Percentiles rank a stretch among this genome's conserved stretches.
These are phyloP conservation scores for Ballota nigra DNA, from an alignment of 257 asterid genomes.

Conservation along the genomic window DNA sequence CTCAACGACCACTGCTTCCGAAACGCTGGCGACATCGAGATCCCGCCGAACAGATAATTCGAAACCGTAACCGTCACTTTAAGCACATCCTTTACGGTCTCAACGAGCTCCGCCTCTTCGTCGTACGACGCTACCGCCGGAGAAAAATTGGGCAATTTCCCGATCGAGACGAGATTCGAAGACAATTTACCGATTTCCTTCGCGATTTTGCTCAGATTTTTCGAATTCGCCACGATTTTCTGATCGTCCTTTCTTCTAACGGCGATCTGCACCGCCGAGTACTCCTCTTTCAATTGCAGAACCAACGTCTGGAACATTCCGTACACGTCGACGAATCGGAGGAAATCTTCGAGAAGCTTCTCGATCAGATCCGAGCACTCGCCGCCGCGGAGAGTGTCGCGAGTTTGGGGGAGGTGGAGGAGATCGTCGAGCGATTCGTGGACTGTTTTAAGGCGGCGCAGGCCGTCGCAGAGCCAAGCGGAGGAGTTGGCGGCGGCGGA, in stretches of 20 bases:
- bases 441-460: constrained; percentile 49
- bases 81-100: constrained; percentile 49
- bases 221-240: constrained; percentile 31
- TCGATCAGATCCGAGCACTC: constrained; percentile 40
- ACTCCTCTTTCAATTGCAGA: constrained; percentile 57
- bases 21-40: constrained; percentile 45
- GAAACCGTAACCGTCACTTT: constrained; percentile 54
- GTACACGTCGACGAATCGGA: constrained; percentile 64
- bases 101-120: constrained; percentile 48
- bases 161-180: constrained; percentile 16
- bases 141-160: constrained; percentile 26
- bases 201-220: constrained; percentile 41
- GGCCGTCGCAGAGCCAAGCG: constrained; percentile 57
- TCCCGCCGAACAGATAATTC: constrained; percentile 42
- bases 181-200: constrained; percentile 59
- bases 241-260: constrained; percentile 51
- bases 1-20: constrained; percentile 42
- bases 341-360: constrained; percentile 70
- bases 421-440: constrained; percentile 83
- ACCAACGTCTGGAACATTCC: constrained; percentile 65
- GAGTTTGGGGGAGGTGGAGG: constrained; percentile 76
- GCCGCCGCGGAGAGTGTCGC: constrained; percentile 47
- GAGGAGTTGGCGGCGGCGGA: constrained; percentile 32
- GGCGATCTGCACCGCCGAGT: constrained; percentile 54
- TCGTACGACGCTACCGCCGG: constrained; percentile 22